phyloP scores from a whole-genome alignment of 495 filamentous ascomycete genomes.

The Hypoxylon trugodes region DNA sequence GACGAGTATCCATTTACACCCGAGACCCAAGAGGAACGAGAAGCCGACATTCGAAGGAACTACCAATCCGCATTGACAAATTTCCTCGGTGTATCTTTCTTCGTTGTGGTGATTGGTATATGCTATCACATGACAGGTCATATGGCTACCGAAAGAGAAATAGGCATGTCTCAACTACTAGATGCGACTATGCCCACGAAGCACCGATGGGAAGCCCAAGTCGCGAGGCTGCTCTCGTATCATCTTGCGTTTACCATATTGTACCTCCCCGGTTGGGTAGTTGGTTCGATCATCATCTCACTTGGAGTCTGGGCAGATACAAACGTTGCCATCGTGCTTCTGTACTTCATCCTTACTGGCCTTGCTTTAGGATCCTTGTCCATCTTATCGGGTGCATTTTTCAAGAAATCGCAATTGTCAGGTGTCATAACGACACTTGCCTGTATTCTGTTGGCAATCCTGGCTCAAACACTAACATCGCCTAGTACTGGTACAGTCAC shows the following conservation, averaged over 20 bases:
- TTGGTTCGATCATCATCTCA: conserved; percentile 68
- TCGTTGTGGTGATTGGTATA: conserved; percentile 72
- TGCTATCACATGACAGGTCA: conserved; percentile 80
- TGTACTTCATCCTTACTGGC: conserved; percentile 70
- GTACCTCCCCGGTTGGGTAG: conserved; percentile 75
- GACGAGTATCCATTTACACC: conserved; percentile 78
- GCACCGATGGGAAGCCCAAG: conserved; percentile 71
- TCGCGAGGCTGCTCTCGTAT: conserved; percentile 70
- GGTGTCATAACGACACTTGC: conserved; percentile 73
- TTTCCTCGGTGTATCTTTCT: conserved; percentile 72
- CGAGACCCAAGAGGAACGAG: conserved; percentile 68
- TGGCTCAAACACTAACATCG: conserved; percentile 70
- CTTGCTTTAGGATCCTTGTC: conserved; percentile 72
- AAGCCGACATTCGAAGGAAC: conserved; percentile 64
- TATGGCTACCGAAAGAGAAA: conserved; percentile 78
- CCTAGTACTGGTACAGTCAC: conserved; percentile 65
- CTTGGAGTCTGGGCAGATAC: conserved; percentile 69
- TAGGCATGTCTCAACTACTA: conserved; percentile 79
- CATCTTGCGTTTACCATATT: conserved; percentile 73
- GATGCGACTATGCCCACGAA: conserved; percentile 83
- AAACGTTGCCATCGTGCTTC: conserved; percentile 64
- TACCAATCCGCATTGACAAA: conserved; percentile 76
- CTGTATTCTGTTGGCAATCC: conserved; percentile 71
- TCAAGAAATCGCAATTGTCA: conserved; percentile 78
- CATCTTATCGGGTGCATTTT: conserved; percentile 75